A percentile compares a stretch with the other conserved stretches of the same genome.
These are phyloP conservation scores for Suhomyces coccinellae DNA, from an alignment of 1,139 yeast genomes.

Conservation along the genomic window DNA sequence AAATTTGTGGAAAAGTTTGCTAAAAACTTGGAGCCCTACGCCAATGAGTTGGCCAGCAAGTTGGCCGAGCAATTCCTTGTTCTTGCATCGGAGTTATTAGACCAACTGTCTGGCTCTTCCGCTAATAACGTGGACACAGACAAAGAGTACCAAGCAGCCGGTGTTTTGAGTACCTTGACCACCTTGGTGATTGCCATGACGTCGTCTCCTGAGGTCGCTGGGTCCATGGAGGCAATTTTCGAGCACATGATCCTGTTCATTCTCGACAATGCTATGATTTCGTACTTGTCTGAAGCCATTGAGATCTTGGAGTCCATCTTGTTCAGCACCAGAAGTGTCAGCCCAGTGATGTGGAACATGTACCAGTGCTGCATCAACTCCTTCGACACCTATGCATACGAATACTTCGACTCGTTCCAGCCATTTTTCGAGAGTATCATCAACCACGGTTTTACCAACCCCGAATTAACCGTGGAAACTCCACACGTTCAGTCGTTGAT, in stretches of 20 bases:
- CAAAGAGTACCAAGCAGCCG: conserved; percentile 55
- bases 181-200: conserved; percentile 56
- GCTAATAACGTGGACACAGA: conserved; percentile 34
- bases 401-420: conserved; percentile 50
- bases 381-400: conserved; percentile 55
- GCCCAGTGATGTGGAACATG: conserved; percentile 51
- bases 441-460: conserved; percentile 44
- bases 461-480: conserved; percentile 35
- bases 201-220: conserved; percentile 46
- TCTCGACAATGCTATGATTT: conserved; percentile 49
- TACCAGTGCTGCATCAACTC: conserved; percentile 45
- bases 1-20: conserved; percentile 56
- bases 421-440: conserved; percentile 53
- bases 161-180: conserved; percentile 50
- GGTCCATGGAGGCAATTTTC: conserved; percentile 40
- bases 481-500: conserved; percentile 43
- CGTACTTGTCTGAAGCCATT: conserved; percentile 48
- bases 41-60: conserved; percentile 48
- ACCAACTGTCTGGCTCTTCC: conserved; percentile 25
- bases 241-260: conserved; percentile 46
- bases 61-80: conserved; percentile 49
- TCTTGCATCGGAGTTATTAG: conserved; percentile 47
- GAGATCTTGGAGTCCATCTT: conserved; percentile 53
- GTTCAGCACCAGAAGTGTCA: conserved; percentile 40
- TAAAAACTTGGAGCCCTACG: conserved; percentile 55